These are phyloP conservation scores for Closterium sp. DNA, from an alignment of 139 green algal genomes.

Conservation along the genomic window DNA sequence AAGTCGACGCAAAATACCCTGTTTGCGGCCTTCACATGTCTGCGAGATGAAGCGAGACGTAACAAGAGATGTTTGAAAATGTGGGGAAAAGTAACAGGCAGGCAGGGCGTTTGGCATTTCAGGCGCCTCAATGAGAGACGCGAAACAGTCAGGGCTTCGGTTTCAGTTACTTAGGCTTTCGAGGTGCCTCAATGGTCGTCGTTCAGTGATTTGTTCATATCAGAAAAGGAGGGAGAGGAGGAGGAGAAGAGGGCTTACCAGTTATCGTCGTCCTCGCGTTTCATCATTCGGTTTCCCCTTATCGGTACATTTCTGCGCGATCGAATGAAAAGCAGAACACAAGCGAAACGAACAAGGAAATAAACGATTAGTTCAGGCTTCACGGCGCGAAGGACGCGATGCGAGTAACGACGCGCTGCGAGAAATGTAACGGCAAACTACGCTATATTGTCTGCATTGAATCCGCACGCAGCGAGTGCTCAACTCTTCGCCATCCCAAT, in stretches of 20 bases:
- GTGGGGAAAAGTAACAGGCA: too few species aligned
- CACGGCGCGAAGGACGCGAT: not conserved
- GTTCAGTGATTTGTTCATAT: too few species aligned
- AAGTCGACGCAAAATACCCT: too few species aligned
- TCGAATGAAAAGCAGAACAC: not conserved
- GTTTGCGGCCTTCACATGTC: too few species aligned
- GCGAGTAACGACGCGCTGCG: not conserved
- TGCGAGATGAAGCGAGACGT: too few species aligned
- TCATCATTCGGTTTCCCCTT: not conserved
- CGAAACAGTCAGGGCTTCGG: too few species aligned
- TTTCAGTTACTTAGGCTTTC: too few species aligned
- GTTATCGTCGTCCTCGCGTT: not conserved
- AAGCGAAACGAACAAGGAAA: not conserved
- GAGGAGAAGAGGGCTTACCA: not conserved
- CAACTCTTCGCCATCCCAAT: not conserved
- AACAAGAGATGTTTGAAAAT: too few species aligned
- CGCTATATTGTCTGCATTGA: not conserved
- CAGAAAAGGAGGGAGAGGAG: not conserved
- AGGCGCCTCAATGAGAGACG: too few species aligned
- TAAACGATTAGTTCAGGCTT: not conserved
- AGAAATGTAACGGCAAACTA: not conserved
- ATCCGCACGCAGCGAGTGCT: not conserved
- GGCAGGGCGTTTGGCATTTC: too few species aligned
- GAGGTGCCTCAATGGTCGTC: too few species aligned
- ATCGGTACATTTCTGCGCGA: not conserved